Conservation (phyloP, 345 rosid species). For the Syzygium jambos region DNA sequence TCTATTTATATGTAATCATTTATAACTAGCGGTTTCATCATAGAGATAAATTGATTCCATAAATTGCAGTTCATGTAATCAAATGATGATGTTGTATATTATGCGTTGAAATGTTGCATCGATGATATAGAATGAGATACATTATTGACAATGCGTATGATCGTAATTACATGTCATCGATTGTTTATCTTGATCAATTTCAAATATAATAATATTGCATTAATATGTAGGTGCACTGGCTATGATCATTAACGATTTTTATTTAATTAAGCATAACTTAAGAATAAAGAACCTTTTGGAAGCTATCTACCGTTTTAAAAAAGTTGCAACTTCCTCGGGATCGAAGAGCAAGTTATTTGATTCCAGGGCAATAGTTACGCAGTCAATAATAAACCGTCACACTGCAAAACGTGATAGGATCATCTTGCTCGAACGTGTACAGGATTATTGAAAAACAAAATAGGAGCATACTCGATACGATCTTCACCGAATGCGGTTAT, state of each 20-base stretch:
- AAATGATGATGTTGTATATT: neutral
- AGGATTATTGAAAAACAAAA: neutral
- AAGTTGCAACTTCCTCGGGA: rapidly evolving
- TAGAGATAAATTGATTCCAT: neutral
- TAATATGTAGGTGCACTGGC: neutral
- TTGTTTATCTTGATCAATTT: neutral
- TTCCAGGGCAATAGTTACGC: neutral
- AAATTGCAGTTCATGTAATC: neutral
- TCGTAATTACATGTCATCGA: neutral
- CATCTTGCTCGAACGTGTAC: rapidly evolving
- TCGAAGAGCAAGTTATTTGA: rapidly evolving
- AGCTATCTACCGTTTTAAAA: neutral
- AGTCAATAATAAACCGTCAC: rapidly evolving
- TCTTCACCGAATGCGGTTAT: rapidly evolving
- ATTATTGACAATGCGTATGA: rapidly evolving
- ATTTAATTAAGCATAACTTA: neutral
- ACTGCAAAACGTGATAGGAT: neutral
- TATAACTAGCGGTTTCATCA: neutral
- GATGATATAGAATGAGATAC: neutral
- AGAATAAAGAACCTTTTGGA: neutral
- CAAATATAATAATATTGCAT: neutral
- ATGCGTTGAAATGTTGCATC: neutral
- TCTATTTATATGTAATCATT: neutral
- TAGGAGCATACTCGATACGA: rapidly evolving
- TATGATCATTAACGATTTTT: neutral